Evolutionary conservation across 441 rosid species (phyloP), one percentile per base, ranked within the genome.

Genomic region (Capsella rubella): DNA sequence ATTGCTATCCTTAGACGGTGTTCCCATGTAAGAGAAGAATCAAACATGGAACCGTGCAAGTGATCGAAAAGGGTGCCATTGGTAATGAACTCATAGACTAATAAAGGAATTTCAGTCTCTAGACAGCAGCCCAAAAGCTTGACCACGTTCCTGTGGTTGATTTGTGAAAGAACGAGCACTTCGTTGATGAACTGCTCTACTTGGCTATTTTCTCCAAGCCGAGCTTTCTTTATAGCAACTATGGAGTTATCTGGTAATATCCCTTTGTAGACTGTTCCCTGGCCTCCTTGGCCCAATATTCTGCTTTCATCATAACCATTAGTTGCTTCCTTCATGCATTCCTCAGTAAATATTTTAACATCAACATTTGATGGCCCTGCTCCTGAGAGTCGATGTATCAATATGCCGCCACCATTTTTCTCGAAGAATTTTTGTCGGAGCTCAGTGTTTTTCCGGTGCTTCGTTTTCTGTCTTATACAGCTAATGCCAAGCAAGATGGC

Each of bases 251-350:
- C 67, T 0, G 67, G 72, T 0, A 76, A 56, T 21, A 70, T 32
- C 47, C 80, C 75, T 70, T 64, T 70, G 61, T 70, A 76, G 13
- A 76, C 80, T 3, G 80, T 76, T 64, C 80, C 80, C 12, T 70
- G 72, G 4, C 80, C 75, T 49, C 80, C 80, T 4, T 76, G 61
- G 1, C 75, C 79, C 0, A 76, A 2, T 37, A 75, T 62, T 47
- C 55, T 76, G 8, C 75, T 76, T 1, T 69, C 52, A 0, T 69
- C 73, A 64, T 76, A 76, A 5, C 55, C 61, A 28, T 31, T 31
- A 0, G 79, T 76, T 11, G 79, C 75, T 31, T 0, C 3, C 9
- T 76, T 70, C 71, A 76, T 69, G 1, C 40, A 4, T 64, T 29
- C 49, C n/a, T 62, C 75, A 5, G 67, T 69, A 34, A 76, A 76